Percentiles rank a stretch among this genome's conserved stretches.
phyloP scores from a whole-genome alignment of 1,139 yeast genomes.

The Hemisphaericaspora xylofermentans region DNA sequence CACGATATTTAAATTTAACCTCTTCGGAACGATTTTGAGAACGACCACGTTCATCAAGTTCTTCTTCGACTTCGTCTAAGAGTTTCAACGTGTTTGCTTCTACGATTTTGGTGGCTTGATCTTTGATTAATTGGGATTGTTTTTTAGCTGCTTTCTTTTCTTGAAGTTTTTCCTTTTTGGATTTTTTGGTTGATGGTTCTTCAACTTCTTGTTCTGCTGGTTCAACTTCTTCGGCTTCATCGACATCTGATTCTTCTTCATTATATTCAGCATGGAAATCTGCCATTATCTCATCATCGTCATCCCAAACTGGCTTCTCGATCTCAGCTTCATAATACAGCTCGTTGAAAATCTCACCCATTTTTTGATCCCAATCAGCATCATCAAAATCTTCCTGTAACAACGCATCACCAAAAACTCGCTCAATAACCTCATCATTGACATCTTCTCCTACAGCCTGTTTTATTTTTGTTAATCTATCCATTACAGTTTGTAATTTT shows the following conservation, averaged over 20 bases:
- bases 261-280: constrained; percentile 21
- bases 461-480: constrained; percentile 71
- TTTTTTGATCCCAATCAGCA: constrained; percentile 86
- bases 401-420: constrained; percentile 69
- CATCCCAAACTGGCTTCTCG: constrained; percentile 43
- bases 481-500: constrained; percentile 76
- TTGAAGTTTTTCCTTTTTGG: constrained; percentile 50
- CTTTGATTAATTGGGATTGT: constrained; percentile 58
- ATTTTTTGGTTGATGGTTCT: constrained; percentile 35
- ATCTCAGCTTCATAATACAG: constrained; percentile 65
- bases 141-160: constrained; percentile 64
- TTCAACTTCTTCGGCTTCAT: constrained; percentile 39
- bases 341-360: constrained; percentile 84
- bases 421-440: constrained; percentile 59
- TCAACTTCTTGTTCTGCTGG: constrained; percentile 20
- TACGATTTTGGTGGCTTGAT: constrained; percentile 72
- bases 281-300: constrained; percentile 28
- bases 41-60: constrained; percentile 61
- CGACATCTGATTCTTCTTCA: constrained; percentile 27
- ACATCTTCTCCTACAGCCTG: constrained; percentile 82
- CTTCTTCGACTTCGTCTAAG: constrained; percentile 67
- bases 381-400: constrained; percentile 88
- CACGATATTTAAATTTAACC: constrained; percentile 77
- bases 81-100: constrained; percentile 40
- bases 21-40: constrained; percentile 40